phyloP scores from a whole-genome alignment of 495 filamentous ascomycete species.

The Poronia punctata region DNA sequence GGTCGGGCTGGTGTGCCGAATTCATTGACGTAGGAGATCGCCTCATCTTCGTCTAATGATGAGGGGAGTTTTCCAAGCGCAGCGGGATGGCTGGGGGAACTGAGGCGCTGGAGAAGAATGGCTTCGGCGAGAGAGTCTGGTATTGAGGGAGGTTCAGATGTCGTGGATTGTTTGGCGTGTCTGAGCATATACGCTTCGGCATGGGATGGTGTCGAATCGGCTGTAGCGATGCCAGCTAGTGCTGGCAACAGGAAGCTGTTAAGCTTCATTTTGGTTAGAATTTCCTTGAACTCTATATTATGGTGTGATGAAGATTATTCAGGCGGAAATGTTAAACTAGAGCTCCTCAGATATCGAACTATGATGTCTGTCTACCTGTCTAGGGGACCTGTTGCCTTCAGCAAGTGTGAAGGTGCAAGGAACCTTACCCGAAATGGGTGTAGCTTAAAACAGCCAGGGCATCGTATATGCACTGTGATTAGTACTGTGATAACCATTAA shows the following conservation, averaged over 20 bases:
- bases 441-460: no score
- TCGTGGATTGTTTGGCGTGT: conserved; percentile 11
- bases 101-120: conserved; percentile 36
- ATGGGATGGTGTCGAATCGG: conserved; percentile 14
- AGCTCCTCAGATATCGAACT: no score
- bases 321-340: neutral
- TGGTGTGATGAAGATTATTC: neutral
- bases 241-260: conserved; percentile 32
- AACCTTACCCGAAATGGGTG: no score
- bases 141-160: conserved; percentile 26
- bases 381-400: no score
- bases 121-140: conserved; percentile 31
- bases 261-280: conserved; percentile 20
- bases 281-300: neutral
- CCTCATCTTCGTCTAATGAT: conserved; percentile 28
- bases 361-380: no score
- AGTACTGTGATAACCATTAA: no score
- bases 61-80: conserved; percentile 35
- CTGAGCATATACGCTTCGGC: conserved; percentile 23
- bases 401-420: no score
- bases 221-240: conserved; percentile 26
- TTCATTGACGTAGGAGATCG: conserved; percentile 32
- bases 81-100: conserved; percentile 26
- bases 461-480: no score
- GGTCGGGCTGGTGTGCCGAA: conserved; percentile 33